These are phyloP conservation scores for Ceratocystis cacaofunesta DNA, from an alignment of 2,329 filamentous ascomycete species.

Conservation along the genomic window DNA sequence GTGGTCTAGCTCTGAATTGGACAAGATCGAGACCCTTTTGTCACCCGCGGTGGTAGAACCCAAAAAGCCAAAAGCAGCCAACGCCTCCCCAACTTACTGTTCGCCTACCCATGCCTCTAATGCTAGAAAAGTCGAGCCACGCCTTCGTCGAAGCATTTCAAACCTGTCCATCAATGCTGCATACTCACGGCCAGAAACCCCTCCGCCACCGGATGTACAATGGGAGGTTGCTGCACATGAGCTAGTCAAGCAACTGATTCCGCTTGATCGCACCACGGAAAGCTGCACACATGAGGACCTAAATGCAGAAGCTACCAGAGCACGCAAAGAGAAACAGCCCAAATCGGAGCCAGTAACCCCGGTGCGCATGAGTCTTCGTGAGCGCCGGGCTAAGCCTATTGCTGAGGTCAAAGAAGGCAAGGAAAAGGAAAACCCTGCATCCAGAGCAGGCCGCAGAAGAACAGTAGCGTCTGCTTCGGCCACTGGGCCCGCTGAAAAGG, in stretches of 20 bases:
- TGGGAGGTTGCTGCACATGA: slow-evolving; percentile 79
- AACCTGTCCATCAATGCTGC: slow-evolving; percentile 23
- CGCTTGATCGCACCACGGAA: slow-evolving; percentile 54
- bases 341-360: slow-evolving; percentile 23
- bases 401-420: slow-evolving; percentile 33
- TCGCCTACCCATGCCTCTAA: slow-evolving; percentile 79
- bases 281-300: slow-evolving; percentile 71
- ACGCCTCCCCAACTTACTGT: slow-evolving; percentile 54
- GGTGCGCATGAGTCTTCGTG: slow-evolving; percentile 56
- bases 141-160: slow-evolving; percentile 49
- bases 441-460: slow-evolving; percentile 37
- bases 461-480: slow-evolving; percentile 34
- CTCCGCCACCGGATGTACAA: slow-evolving; percentile 64
- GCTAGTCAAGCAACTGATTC: slow-evolving; percentile 68
- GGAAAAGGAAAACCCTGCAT: slow-evolving; percentile 26
- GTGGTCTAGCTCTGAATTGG: slow-evolving; percentile 54
- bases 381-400: slow-evolving; percentile 48
- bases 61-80: slow-evolving; percentile 40
- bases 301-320: slow-evolving; percentile 49
- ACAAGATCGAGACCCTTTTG: slow-evolving; percentile 50
- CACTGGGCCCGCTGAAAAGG: slow-evolving; percentile 27
- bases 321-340: slow-evolving; percentile 50
- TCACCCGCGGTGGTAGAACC: slow-evolving; percentile 32
- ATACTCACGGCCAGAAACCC: slow-evolving; percentile 38
- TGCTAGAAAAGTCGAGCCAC: slow-evolving; percentile 60